Percentiles rank a stretch among this genome's conserved stretches.
These are phyloP conservation scores for Cryptococcus sp. DNA, from an alignment of 1,284 basidiomycete genomes.

Conservation along the genomic window DNA sequence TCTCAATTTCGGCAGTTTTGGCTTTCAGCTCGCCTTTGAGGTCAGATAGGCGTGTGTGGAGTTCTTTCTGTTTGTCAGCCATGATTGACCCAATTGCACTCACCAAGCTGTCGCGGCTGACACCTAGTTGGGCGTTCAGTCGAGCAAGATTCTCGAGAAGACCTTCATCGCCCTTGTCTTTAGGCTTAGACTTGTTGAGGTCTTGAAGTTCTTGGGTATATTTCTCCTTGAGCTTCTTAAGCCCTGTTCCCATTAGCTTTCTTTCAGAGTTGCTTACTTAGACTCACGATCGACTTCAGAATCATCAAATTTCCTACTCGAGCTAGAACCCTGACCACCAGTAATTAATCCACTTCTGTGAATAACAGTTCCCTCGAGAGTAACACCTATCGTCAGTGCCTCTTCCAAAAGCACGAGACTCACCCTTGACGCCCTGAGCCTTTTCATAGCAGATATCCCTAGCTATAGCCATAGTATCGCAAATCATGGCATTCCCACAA, in stretches of 20 bases:
- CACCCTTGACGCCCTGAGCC: conserved; percentile 92
- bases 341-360: conserved; percentile 98
- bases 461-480: conserved; percentile 90
- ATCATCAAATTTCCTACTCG: conserved; percentile 84
- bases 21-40: conserved; percentile 62
- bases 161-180: conserved; percentile 74
- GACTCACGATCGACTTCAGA: conserved; percentile 75
- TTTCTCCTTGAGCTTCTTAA: conserved; percentile 68
- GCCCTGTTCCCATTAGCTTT: conserved; percentile 51
- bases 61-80: conserved; percentile 8
- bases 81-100: conserved; percentile 21
- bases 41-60: conserved; percentile 34
- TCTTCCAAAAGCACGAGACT: conserved; percentile 16
- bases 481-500: conserved; percentile 90
- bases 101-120: conserved; percentile 80
- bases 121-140: conserved; percentile 66
- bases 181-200: conserved; percentile 72
- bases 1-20: conserved; percentile 65
- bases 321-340: conserved; percentile 75
- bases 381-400: conserved; percentile 65
- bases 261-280: not conserved
- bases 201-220: conserved; percentile 76
- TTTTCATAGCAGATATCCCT: conserved; percentile 88
- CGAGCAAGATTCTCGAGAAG: conserved; percentile 71
- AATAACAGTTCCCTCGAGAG: conserved; percentile 92